Evolutionary conservation across 768 basidiomycete species (phyloP).

Genomic region (Multifurca ochricompacta): DNA sequence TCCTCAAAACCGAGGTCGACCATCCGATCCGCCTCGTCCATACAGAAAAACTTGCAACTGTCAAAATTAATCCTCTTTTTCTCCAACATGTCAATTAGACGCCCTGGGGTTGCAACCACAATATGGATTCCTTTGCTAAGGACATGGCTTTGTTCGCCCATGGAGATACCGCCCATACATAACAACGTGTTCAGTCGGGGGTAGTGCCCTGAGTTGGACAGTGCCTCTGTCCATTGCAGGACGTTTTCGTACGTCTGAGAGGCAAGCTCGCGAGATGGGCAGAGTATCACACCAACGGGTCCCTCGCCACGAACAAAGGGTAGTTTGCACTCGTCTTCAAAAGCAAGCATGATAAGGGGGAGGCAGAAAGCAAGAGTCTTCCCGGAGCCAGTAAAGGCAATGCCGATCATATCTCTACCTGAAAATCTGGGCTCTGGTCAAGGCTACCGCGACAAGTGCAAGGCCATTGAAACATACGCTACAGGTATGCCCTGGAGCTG

Average conservation of each 20-base stretch:
- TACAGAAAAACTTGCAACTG: slow-evolving; percentile 92
- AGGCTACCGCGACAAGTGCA: background rate
- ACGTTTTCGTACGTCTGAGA: slow-evolving; percentile 97
- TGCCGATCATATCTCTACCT: slow-evolving; percentile 96
- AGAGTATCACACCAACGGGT: slow-evolving; percentile 92
- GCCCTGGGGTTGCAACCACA: slow-evolving; percentile 93
- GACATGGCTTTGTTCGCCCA: slow-evolving; percentile 94
- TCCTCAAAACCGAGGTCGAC: slow-evolving; percentile 99
- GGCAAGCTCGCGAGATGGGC: slow-evolving; percentile 94
- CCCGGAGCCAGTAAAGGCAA: slow-evolving; percentile 97
- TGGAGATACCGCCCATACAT: slow-evolving; percentile 96
- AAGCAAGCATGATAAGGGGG: slow-evolving; percentile 93
- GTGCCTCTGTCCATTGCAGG: slow-evolving; percentile 72
- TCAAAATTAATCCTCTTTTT: slow-evolving; percentile 90
- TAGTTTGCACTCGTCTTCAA: slow-evolving; percentile 88
- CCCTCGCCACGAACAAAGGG: slow-evolving; percentile 92
- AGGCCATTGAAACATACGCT: slow-evolving; percentile 51
- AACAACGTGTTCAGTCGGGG: slow-evolving; percentile 82
- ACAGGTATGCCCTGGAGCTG: slow-evolving; percentile 96
- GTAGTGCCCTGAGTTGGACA: slow-evolving; percentile 74
- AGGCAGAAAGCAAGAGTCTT: slow-evolving; percentile 98
- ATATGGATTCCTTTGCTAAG: slow-evolving; percentile 89
- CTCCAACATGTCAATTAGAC: slow-evolving; percentile 96
- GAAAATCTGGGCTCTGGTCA: slow-evolving; percentile 54
- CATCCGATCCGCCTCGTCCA: slow-evolving; percentile 99